Conservation (phyloP, 495 filamentous ascomycete species). For the Halenospora varia region DNA sequence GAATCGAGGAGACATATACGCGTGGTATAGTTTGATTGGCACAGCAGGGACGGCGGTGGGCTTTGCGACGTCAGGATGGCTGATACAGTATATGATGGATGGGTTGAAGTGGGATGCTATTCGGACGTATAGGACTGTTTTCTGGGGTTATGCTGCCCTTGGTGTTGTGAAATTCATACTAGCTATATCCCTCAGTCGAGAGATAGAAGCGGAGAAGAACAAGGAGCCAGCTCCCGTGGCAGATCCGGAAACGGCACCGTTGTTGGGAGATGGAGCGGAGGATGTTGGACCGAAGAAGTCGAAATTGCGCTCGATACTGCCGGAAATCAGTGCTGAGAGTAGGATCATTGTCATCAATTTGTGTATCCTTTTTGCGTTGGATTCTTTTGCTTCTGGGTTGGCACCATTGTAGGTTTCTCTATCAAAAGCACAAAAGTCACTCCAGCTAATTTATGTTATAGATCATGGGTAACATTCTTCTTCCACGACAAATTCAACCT, state of each 20-base stretch:
- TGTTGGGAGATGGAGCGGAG: slow-evolving; percentile 35
- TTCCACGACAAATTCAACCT: slow-evolving; percentile 73
- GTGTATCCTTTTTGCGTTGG: slow-evolving; percentile 72
- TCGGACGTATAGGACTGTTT: slow-evolving; percentile 63
- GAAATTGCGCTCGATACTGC: slow-evolving; percentile 25
- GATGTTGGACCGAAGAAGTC: slow-evolving; percentile 19
- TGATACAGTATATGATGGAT: slow-evolving; percentile 48
- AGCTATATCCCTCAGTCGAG: slow-evolving; percentile 51
- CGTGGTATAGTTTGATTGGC: slow-evolving; percentile 75
- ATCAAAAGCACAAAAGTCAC: neutral
- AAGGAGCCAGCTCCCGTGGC: slow-evolving; percentile 16
- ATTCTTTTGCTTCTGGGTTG: slow-evolving; percentile 77
- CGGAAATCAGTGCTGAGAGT: slow-evolving; percentile 53
- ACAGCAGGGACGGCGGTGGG: slow-evolving; percentile 61
- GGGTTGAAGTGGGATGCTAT: slow-evolving; percentile 49
- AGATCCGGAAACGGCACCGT: slow-evolving; percentile 38
- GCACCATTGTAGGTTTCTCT: slow-evolving; percentile 52
- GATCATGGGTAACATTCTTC: slow-evolving; percentile 72
- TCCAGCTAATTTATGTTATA: slow-evolving; percentile 8
- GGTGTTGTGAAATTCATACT: slow-evolving; percentile 64
- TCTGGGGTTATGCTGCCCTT: slow-evolving; percentile 64
- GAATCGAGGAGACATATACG: slow-evolving; percentile 67
- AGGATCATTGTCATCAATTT: slow-evolving; percentile 61
- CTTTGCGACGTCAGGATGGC: slow-evolving; percentile 61
- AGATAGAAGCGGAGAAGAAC: slow-evolving; percentile 53